Evolutionary conservation across 176 grass and related monocot genomes (phyloP).

Genomic region (Paspalum notatum): DNA sequence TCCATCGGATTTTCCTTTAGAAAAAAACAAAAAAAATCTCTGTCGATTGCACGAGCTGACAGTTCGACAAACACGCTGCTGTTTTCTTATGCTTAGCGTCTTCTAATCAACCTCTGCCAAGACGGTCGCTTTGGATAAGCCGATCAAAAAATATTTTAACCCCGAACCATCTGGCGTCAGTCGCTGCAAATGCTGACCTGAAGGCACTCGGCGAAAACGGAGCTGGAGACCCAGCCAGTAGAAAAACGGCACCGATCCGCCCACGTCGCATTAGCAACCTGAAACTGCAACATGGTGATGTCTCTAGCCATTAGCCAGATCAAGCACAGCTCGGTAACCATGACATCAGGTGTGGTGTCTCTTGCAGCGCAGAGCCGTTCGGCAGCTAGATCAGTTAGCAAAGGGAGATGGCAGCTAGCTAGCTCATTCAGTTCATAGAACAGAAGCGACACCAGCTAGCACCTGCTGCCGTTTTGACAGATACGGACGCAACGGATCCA

Average conservation of each 20-base stretch:
- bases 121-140: slow-evolving; percentile 4
- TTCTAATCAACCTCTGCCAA: neutral
- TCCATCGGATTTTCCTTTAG: neutral
- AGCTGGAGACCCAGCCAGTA: neutral
- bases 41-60: neutral
- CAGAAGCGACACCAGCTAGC: neutral
- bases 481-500: slow-evolving; percentile 16
- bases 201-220: neutral
- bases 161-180: neutral
- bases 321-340: neutral
- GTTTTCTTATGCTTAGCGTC: slow-evolving; percentile 5
- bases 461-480: neutral
- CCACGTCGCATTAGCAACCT: neutral
- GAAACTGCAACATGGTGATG: neutral
- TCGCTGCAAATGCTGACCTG: slow-evolving; percentile 36
- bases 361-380: neutral
- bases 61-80: slow-evolving; percentile 3
- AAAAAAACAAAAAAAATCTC: neutral
- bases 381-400: slow-evolving; percentile 3
- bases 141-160: neutral
- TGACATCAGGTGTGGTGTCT: neutral
- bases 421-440: neutral
- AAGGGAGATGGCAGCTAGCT: slow-evolving; percentile 21
- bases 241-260: neutral
- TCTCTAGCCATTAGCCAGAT: neutral